Conservation (phyloP, 2,329 filamentous ascomycete genomes). For the Botrytis sinoallii region DNA sequence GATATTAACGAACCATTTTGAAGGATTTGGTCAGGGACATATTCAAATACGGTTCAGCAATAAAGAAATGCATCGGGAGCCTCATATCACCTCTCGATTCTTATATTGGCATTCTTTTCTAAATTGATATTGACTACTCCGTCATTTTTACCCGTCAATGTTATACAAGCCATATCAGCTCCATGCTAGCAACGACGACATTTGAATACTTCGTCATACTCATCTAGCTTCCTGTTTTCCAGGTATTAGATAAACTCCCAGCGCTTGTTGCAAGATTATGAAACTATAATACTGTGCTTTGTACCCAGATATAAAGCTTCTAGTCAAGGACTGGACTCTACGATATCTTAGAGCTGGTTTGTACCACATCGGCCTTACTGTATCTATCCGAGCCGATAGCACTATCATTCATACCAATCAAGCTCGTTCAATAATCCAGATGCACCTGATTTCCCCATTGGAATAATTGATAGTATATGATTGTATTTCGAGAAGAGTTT, state of each 20-base stretch:
- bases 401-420: not conserved
- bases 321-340: not conserved
- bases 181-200: not conserved
- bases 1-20: not conserved
- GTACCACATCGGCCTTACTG: slow-evolving; percentile 13
- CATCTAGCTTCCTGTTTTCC: not conserved
- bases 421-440: not conserved
- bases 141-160: not conserved
- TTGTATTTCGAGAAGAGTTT: not conserved
- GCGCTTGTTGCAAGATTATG: not conserved
- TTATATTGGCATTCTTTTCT: not conserved
- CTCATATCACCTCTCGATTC: not conserved
- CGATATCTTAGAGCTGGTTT: not conserved
- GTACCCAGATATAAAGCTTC: not conserved
- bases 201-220: not conserved
- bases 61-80: not conserved
- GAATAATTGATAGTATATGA: not conserved
- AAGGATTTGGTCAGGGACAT: not conserved
- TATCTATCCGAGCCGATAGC: slow-evolving; percentile 15
- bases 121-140: not conserved
- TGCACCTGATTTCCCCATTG: not conserved
- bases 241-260: not conserved
- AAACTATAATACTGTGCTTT: not conserved
- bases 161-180: slow-evolving; percentile 9
- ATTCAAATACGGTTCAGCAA: not conserved